A percentile compares a stretch with the other conserved stretches of the same genome.
Evolutionary conservation across 768 basidiomycete species (phyloP).

Genomic region (Serendipita sp.): DNA sequence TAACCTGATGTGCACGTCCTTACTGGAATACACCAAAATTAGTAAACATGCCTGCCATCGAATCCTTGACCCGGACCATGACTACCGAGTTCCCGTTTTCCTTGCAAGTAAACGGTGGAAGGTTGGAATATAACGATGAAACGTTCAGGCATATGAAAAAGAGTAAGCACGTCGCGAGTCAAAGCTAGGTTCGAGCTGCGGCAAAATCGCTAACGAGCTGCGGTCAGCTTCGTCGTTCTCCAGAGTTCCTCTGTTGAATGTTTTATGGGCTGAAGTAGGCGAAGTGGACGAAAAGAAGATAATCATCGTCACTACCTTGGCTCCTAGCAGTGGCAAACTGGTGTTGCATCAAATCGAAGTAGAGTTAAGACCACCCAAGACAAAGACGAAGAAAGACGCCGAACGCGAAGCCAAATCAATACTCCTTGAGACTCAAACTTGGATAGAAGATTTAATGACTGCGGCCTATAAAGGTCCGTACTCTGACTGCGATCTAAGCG

Average conservation of each 20-base stretch:
- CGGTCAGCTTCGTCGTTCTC: neutral
- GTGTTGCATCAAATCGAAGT: constrained; percentile 32
- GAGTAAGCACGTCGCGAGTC: neutral
- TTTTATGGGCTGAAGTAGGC: constrained; percentile 36
- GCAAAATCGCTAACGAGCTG: neutral
- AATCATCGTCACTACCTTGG: constrained; percentile 36
- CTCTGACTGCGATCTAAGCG: neutral
- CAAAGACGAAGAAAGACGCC: constrained; percentile 27
- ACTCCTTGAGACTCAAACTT: constrained; percentile 27
- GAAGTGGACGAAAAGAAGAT: constrained; percentile 19
- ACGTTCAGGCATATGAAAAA: neutral
- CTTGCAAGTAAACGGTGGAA: neutral
- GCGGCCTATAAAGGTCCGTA: constrained; percentile 46
- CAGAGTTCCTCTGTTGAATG: constrained; percentile 18
- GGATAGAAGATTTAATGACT: constrained; percentile 40
- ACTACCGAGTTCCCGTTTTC: neutral
- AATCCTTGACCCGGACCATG: neutral
- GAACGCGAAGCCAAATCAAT: constrained; percentile 10
- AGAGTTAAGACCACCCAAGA: constrained; percentile 16
- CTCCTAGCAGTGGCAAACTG: constrained; percentile 27
- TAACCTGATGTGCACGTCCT: too few relatives aligned
- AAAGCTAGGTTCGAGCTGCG: neutral
- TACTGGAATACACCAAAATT: neutral
- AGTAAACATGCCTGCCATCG: neutral
- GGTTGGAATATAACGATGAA: neutral